Conservation (phyloP, 495 filamentous ascomycete genomes). For the Recurvomyces mirabilis region DNA sequence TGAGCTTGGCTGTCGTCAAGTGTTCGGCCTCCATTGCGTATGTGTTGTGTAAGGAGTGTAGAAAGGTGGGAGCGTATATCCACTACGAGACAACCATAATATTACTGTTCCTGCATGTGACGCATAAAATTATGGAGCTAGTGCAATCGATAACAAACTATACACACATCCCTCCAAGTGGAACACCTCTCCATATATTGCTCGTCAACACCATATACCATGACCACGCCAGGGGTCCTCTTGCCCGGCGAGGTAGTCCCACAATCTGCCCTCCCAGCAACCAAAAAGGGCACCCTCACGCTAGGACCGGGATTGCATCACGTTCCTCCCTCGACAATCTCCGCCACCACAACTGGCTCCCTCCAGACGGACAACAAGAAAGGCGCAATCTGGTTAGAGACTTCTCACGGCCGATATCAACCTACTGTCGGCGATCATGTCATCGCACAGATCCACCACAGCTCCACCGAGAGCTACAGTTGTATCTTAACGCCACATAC, state of each 20-base stretch:
- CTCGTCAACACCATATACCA: conserved; percentile 22
- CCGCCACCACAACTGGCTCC: conserved; percentile 67
- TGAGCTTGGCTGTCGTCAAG: conserved; percentile 24
- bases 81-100: too few relatives aligned
- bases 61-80: too few relatives aligned
- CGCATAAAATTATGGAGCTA: too few relatives aligned
- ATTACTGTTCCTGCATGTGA: too few relatives aligned
- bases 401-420: conserved; percentile 59
- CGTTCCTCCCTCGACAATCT: conserved; percentile 55
- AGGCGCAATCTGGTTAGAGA: conserved; percentile 70
- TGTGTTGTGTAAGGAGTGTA: too few relatives aligned
- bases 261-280: conserved; percentile 44
- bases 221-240: conserved; percentile 46
- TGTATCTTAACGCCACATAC: conserved; percentile 59
- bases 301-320: conserved; percentile 78
- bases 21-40: conserved; percentile 32
- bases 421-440: conserved; percentile 69
- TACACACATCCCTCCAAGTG: too few relatives aligned
- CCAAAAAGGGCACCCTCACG: conserved; percentile 56
- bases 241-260: conserved; percentile 74
- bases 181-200: background rate
- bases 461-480: conserved; percentile 63
- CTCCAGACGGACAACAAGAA: conserved; percentile 64
- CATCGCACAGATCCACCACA: conserved; percentile 71
- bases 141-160: too few relatives aligned